Conservation (phyloP, 2,329 filamentous ascomycete genomes). For the Blastomyces parvus region DNA sequence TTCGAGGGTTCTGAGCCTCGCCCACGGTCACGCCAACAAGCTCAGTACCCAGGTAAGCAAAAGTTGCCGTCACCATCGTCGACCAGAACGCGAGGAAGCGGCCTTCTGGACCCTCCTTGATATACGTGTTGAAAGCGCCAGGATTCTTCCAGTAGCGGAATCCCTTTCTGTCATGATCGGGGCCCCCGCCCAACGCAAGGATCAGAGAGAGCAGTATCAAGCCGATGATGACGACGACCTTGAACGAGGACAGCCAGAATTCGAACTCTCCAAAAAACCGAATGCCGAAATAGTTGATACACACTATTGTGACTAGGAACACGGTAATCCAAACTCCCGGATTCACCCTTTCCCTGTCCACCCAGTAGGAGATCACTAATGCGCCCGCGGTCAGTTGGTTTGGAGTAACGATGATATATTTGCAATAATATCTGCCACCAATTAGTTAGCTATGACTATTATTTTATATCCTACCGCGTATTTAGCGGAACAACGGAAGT, state of each 20-base stretch:
- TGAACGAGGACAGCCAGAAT: constrained; percentile 53
- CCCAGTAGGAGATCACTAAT: constrained; percentile 71
- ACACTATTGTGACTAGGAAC: constrained; percentile 53
- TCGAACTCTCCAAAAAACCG: constrained; percentile 61
- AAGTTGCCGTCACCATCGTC: constrained; percentile 37
- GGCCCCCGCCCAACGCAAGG: constrained; percentile 56
- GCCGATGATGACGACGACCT: constrained; percentile 57
- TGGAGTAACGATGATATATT: constrained; percentile 75
- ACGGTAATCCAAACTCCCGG: constrained; percentile 71
- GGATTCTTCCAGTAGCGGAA: constrained; percentile 59
- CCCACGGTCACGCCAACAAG: constrained; percentile 48
- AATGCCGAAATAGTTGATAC: constrained; percentile 63
- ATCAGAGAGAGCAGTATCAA: constrained; percentile 57
- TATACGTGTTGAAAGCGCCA: constrained; percentile 48
- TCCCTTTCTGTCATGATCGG: constrained; percentile 51
- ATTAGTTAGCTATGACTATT: not conserved
- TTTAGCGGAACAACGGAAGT: not conserved
- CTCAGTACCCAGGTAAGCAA: constrained; percentile 36
- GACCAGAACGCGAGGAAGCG: constrained; percentile 57
- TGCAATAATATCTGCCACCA: constrained; percentile 48
- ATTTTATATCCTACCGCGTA: too few relatives aligned
- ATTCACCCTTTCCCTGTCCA: constrained; percentile 55
- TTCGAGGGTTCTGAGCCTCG: constrained; percentile 45
- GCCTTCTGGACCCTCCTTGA: constrained; percentile 38
- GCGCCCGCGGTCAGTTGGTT: constrained; percentile 77